phyloP scores from a whole-genome alignment of 257 asterid species.

The Fraxinus anomala region DNA sequence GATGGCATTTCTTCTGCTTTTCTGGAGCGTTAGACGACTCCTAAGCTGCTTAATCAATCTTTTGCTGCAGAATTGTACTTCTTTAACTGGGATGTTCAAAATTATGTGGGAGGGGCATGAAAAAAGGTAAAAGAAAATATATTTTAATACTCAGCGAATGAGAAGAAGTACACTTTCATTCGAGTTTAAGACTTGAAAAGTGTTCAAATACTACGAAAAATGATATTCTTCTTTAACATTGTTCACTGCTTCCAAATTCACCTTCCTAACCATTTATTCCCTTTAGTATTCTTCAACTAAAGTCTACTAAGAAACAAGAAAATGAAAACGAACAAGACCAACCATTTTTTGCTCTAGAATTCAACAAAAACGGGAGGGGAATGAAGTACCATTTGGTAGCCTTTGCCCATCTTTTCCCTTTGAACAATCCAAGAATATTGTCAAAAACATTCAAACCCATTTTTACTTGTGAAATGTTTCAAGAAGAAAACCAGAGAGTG shows the following conservation, averaged over 20 bases:
- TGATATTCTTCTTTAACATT: no score
- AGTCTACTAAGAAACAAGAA: neutral
- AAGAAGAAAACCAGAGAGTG: neutral
- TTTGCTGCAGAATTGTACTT: conserved; percentile 26
- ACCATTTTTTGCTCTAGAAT: no score
- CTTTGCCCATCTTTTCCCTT: conserved; percentile 32
- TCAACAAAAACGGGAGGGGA: neutral
- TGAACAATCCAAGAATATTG: conserved; percentile 20
- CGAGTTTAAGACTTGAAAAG: no score
- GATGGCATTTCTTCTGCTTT: conserved; percentile 33
- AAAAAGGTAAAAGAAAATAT: neutral
- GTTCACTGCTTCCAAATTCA: no score
- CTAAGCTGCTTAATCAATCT: conserved; percentile 29
- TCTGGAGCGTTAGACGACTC: conserved; percentile 27
- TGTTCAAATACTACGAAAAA: no score
- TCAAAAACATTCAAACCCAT: conserved; percentile 24
- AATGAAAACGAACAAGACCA: neutral
- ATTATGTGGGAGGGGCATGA: neutral
- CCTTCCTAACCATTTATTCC: neutral
- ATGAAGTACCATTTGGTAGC: conserved; percentile 35
- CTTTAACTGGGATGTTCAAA: neutral
- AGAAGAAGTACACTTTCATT: neutral
- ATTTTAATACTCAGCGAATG: neutral
- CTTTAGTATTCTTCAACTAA: neutral
- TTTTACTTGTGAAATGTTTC: neutral